Base-by-base conservation (phyloP, 1,139 yeast genomes). In the Pichia sp. region DNA sequence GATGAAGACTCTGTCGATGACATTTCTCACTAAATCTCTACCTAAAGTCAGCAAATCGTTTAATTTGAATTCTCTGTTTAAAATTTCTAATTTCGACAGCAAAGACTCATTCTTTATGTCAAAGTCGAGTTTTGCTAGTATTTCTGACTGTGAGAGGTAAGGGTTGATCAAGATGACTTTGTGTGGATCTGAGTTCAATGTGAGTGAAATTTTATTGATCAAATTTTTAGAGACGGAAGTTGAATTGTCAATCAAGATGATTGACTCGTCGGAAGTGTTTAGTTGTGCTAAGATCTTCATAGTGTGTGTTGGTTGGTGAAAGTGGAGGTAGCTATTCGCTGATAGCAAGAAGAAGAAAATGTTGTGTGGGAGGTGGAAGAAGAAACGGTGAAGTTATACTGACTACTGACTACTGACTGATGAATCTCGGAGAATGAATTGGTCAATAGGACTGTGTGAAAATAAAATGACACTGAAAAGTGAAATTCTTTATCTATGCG, bases 1-100 rank as follows among this genome's bases (percentile, higher is more conserved):
- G 8, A 88, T 83, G 66, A 85, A 89, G 2, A 87, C 91, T 50
- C 81, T 70, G 63, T 91, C 97, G 3, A 88, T 87, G 2, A 87
- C 70, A 20, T 67, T 59, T 41, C 77, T 81, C 3, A 84, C 89
- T 34, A 80, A 80, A 0, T 63, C 57, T 42, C 96, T 73, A 4
- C 97, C 97, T 34, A 76, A 61, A 0, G 70, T 67, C 10, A 70
- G 67, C 34, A 87, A 65, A 55, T 81, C 83, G 1, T 58, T 58
- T 1, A 69, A 40, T 18, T 67, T 65, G 48, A 79, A 75, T 4
- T 54, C 52, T 45, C 74, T 64, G 9, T 69, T 58, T 2, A 75
- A 46, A 42, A 73, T 60, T 38, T 53, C 58, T 19, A 77, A 45
- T 24, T 61, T 57, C 3, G 63, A 64, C 68, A 58, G 4, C 62